Evolutionary conservation across 129 eudicot genomes (phyloP).

Genomic region (Lonicera japonica): DNA sequence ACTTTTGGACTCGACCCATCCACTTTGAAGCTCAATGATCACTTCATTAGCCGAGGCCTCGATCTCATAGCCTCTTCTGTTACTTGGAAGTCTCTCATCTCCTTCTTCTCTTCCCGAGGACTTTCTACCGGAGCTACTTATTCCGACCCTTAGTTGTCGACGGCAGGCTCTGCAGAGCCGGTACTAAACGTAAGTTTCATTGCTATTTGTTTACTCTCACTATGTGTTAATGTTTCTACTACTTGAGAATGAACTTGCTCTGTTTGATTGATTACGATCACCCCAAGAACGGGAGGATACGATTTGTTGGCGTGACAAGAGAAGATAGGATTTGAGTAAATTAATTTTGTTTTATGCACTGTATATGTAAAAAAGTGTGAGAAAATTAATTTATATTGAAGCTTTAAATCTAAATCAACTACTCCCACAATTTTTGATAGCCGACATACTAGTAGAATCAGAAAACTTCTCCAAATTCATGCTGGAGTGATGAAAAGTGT

Average conservation of each 20-base stretch:
- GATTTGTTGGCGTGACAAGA: too few species aligned
- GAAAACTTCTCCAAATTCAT: too few species aligned
- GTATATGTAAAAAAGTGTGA: too few species aligned
- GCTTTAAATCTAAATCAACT: too few species aligned
- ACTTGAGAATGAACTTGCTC: not conserved
- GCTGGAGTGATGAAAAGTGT: too few species aligned
- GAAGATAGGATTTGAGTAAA: too few species aligned
- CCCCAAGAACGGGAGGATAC: too few species aligned
- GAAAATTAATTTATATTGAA: too few species aligned
- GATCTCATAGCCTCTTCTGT: slow-evolving; percentile 78
- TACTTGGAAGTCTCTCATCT: slow-evolving; percentile 75
- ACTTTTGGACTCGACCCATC: slow-evolving; percentile 68
- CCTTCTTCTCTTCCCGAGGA: slow-evolving; percentile 61
- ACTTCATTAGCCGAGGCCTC: slow-evolving; percentile 71
- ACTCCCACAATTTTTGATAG: too few species aligned
- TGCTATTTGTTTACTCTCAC: not conserved
- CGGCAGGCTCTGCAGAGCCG: slow-evolving; percentile 55
- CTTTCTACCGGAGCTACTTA: slow-evolving; percentile 52
- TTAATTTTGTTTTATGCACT: too few species aligned
- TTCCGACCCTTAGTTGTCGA: slow-evolving; percentile 49
- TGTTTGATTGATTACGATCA: not conserved
- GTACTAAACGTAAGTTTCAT: slow-evolving; percentile 51
- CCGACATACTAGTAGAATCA: too few species aligned
- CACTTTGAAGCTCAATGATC: slow-evolving; percentile 70
- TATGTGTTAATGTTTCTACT: not conserved